phyloP scores from a whole-genome alignment of 148 eudicot genomes.

The Spergularia bocconei region DNA sequence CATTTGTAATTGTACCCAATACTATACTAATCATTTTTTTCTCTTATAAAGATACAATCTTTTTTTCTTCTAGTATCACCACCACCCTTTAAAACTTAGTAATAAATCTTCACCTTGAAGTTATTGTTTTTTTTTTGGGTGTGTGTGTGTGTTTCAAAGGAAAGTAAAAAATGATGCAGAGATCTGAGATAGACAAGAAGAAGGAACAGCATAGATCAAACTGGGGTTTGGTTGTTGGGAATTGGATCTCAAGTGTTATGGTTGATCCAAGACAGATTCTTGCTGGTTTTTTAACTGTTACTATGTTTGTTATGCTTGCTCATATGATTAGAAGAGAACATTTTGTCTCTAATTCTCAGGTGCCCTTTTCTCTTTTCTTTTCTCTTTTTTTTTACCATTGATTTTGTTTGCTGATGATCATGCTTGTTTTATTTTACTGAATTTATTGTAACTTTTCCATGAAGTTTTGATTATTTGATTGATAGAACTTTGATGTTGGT shows the following conservation, averaged over 20 bases:
- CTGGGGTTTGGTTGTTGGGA: conserved; percentile 9
- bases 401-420: neutral
- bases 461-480: neutral
- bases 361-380: neutral
- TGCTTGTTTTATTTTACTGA: neutral
- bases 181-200: conserved; percentile 33
- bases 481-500: neutral
- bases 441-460: neutral
- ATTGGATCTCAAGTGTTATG: conserved; percentile 36
- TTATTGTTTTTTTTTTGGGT: neutral
- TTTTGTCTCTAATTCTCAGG: conserved; percentile 35
- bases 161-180: conserved; percentile 16
- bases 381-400: no score
- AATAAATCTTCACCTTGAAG: neutral
- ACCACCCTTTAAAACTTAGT: no score
- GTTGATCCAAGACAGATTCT: conserved; percentile 87
- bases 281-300: conserved; percentile 82
- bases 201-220: conserved; percentile 12
- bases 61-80: neutral
- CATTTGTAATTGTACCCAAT: no score
- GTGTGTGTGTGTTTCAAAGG: neutral
- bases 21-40: no score
- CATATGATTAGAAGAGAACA: conserved; percentile 88
- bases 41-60: neutral
- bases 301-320: conserved; percentile 95